Evolutionary conservation across 306 rosid species (phyloP).

Genomic region (Prunus kanzakura): DNA sequence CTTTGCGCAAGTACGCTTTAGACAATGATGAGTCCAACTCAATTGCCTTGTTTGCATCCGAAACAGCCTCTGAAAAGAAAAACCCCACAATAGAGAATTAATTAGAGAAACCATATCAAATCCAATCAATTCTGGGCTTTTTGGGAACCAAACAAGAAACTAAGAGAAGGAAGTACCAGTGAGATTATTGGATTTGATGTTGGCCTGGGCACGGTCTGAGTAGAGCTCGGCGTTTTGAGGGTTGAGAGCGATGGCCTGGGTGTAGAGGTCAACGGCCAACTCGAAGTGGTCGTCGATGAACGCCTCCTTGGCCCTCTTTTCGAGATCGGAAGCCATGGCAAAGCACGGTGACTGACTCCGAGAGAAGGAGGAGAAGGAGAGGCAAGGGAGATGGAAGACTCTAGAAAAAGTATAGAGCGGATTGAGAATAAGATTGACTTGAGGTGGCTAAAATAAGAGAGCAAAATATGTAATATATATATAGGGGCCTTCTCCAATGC

Average conservation of each 20-base stretch:
- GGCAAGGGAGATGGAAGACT: conserved; percentile 12
- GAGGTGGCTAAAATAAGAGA: neutral
- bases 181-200: conserved; percentile 63
- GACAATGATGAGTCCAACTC: conserved; percentile 53
- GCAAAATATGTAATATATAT: no score
- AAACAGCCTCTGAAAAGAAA: conserved; percentile 60
- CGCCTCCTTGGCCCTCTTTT: conserved; percentile 63
- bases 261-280: conserved; percentile 56
- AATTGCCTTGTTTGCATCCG: conserved; percentile 85
- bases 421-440: conserved; percentile 23
- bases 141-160: neutral
- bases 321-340: conserved; percentile 84
- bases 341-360: neutral
- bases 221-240: conserved; percentile 58
- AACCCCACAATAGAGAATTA: neutral
- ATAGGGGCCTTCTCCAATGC: no score
- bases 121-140: neutral
- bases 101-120: neutral
- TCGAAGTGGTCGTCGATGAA: conserved; percentile 85
- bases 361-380: neutral
- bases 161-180: conserved; percentile 38
- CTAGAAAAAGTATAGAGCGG: conserved; percentile 15
- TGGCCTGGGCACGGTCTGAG: conserved; percentile 89
- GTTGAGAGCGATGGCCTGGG: conserved; percentile 58
- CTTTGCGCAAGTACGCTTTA: conserved; percentile 84